Conservation (phyloP, 441 rosid species). For the Erodium moschatum region DNA sequence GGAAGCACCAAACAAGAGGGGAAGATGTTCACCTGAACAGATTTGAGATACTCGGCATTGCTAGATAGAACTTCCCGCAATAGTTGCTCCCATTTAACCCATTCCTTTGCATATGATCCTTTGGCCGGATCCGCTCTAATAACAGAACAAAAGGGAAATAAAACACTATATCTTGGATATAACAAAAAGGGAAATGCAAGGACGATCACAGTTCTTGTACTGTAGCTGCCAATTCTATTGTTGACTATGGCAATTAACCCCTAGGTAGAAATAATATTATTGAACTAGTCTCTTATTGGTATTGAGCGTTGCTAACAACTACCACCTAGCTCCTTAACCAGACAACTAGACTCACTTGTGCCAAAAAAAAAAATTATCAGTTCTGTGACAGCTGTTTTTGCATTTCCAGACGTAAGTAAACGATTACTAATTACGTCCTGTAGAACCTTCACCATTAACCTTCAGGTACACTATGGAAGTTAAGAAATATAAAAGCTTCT, state of each 20-base stretch:
- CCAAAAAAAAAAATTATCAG: not conserved
- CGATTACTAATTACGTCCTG: not conserved
- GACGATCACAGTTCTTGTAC: not conserved
- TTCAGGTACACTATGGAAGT: not conserved
- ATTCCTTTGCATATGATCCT: conserved; percentile 66
- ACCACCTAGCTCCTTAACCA: not conserved
- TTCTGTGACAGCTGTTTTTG: not conserved
- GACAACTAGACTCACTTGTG: not conserved
- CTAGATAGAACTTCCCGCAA: conserved; percentile 39
- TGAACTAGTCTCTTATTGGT: not conserved
- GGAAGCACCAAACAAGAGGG: not conserved
- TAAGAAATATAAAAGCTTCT: not conserved
- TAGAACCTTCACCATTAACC: not conserved
- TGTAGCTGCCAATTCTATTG: not conserved
- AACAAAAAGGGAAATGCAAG: not conserved
- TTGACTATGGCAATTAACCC: not conserved
- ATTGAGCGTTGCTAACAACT: conserved; percentile 6
- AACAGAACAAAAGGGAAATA: conserved; percentile 17
- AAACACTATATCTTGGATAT: not conserved
- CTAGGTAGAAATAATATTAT: conserved; percentile 1
- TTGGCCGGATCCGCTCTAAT: conserved; percentile 71
- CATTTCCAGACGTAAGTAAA: not conserved
- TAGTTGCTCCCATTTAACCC: conserved; percentile 79
- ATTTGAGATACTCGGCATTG: conserved; percentile 52
- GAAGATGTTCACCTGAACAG: conserved; percentile 51